Base-by-base conservation (phyloP, 768 basidiomycete species). In the Mycena galopus region DNA sequence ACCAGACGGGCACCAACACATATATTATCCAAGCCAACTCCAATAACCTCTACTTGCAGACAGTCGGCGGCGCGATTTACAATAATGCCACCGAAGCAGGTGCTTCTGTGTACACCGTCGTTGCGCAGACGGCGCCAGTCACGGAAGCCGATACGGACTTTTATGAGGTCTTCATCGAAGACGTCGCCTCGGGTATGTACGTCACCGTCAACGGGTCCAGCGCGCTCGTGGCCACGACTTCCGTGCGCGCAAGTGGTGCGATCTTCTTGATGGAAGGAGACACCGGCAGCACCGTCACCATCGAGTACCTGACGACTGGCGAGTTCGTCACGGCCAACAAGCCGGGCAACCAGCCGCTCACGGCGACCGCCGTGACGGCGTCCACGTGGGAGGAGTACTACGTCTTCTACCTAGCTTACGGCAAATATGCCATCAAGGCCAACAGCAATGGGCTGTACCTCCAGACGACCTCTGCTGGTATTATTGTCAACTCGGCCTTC, bases 391-490 rank as follows among this genome's bases (percentile, higher is more conserved):
- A 51, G 50, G 50, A 51, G 50, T 51, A 51, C 50, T 51, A n/a
- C n/a, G 50, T 51, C 50, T 51, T 51, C 50, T 51, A 2, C 50
- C 50, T 51, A 51, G 14, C 50, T 27, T 25, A 23, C 50, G 50
- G 50, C 50, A 51, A 23, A 51, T 51, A 51, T 17, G 50, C 50
- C 50, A 51, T 51, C 50, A 51, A 51, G 50, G 50, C 50, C 50
- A 51, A 51, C 50, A 51, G 50, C 50, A 51, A 51, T 51, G 50
- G 50, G 50, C 50, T 51, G 50, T 51, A 51, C 50, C 50, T 51
- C 50, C 50, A 51, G 50, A 51, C 50, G 50, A 51, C 50, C 50
- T 51, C 50, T 51, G 50, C 50, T 51, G 50, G 50, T 51, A 51
- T 51, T 51, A n/a, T n/a, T n/a, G 50, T 51, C 50, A 51, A 51